These are phyloP conservation scores for Gymnopus androsaceus DNA, from an alignment of 1,284 basidiomycete species.

Conservation along the genomic window DNA sequence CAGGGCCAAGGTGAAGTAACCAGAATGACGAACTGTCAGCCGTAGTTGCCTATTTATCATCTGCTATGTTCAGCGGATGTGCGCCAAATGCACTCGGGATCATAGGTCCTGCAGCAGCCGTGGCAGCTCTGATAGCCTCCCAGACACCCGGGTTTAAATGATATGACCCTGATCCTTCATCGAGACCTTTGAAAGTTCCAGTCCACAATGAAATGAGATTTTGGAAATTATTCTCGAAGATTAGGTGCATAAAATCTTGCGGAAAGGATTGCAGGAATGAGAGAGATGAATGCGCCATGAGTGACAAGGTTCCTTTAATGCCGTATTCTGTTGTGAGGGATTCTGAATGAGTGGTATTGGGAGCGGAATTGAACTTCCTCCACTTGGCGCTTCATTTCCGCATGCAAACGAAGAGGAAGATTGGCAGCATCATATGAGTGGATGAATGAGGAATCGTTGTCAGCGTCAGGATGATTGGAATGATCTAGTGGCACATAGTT, in stretches of 20 bases:
- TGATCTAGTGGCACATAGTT: constrained; percentile 14
- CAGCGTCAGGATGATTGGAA: constrained; percentile 9
- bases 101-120: constrained; percentile 25
- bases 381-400: constrained; percentile 4
- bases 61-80: constrained; percentile 30
- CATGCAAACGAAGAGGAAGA: constrained; percentile 3
- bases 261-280: constrained; percentile 15
- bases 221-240: constrained; percentile 34
- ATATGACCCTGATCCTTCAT: constrained; percentile 30
- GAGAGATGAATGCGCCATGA: constrained; percentile 1
- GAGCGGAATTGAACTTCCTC: constrained; percentile 7
- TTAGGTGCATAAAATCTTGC: constrained; percentile 19
- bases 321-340: constrained; percentile 6
- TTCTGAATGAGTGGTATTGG: not conserved
- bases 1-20: constrained; percentile 22
- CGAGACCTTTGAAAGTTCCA: constrained; percentile 32
- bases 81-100: constrained; percentile 37
- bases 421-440: constrained; percentile 1
- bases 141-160: constrained; percentile 28
- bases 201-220: constrained; percentile 42
- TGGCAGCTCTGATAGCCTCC: constrained; percentile 34
- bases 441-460: not conserved
- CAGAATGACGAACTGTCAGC: constrained; percentile 27
- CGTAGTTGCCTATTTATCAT: constrained; percentile 26
- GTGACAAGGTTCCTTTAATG: constrained; percentile 13